A percentile compares a stretch with the other conserved stretches of the same genome.
Evolutionary conservation across 495 filamentous ascomycete species (phyloP).

Genomic region (Aspergillus funiculosus): DNA sequence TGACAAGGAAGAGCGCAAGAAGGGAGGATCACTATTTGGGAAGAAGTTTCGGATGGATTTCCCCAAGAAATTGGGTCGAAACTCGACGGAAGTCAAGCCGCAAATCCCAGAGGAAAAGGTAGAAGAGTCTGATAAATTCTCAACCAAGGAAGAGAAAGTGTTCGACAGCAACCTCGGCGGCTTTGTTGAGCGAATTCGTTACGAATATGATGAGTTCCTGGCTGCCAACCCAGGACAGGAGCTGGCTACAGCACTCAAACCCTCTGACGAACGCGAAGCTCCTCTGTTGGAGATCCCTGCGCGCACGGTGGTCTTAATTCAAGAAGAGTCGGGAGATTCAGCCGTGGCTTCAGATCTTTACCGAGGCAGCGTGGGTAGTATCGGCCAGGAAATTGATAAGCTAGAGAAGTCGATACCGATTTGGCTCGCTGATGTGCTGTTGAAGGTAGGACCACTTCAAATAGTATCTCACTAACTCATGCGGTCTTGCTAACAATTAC

Average conservation of each 20-base stretch:
- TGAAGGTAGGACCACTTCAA: conserved; percentile 49
- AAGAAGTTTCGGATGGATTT: conserved; percentile 87
- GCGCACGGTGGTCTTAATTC: conserved; percentile 81
- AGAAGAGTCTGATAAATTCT: conserved; percentile 67
- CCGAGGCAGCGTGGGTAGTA: conserved; percentile 72
- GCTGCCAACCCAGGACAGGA: conserved; percentile 47
- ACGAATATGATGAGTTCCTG: conserved; percentile 70
- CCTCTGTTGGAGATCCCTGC: conserved; percentile 74
- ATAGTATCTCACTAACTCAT: neutral
- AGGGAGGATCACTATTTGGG: conserved; percentile 62
- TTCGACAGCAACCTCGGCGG: conserved; percentile 80
- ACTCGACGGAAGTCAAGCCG: conserved; percentile 74
- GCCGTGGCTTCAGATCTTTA: conserved; percentile 91
- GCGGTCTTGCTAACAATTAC: conserved; percentile 54
- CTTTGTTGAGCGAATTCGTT: conserved; percentile 68
- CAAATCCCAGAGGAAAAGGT: conserved; percentile 70
- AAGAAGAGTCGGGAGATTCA: conserved; percentile 82
- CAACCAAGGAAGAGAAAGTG: conserved; percentile 64
- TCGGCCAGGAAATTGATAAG: conserved; percentile 71
- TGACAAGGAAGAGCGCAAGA: conserved; percentile 68
- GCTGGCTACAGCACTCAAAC: conserved; percentile 62
- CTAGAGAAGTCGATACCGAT: conserved; percentile 80
- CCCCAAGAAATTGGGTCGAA: conserved; percentile 75
- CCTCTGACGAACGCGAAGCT: conserved; percentile 76
- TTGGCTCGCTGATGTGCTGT: conserved; percentile 88